Percentiles rank a stretch among this genome's conserved stretches.
Evolutionary conservation across 2,329 filamentous ascomycete species (phyloP).

Genomic region (Fusarium pseudonygamai): DNA sequence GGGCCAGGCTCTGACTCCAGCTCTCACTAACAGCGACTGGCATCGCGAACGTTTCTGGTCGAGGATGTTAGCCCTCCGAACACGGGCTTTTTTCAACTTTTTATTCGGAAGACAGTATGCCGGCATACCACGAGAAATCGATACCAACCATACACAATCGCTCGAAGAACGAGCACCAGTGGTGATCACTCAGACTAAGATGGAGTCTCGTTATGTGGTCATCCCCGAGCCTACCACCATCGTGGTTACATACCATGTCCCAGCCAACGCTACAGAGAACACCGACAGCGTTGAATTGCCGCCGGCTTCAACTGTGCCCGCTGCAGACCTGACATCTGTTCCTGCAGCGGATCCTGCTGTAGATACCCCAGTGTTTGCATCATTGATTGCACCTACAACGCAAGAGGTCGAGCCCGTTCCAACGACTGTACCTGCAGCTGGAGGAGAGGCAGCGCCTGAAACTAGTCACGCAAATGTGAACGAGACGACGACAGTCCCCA

Average conservation of each 20-base stretch:
- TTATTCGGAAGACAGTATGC: slow-evolving; percentile 64
- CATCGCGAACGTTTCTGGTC: slow-evolving; percentile 49
- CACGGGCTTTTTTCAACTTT: slow-evolving; percentile 60
- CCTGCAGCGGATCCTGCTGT: neutral
- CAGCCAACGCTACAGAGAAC: slow-evolving; percentile 19
- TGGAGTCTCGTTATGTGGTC: slow-evolving; percentile 26
- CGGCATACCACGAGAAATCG: slow-evolving; percentile 55
- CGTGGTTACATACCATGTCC: slow-evolving; percentile 31
- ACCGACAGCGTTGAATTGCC: slow-evolving; percentile 1
- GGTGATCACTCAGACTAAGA: slow-evolving; percentile 30
- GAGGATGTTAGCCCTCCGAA: slow-evolving; percentile 52
- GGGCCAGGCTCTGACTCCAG: slow-evolving; percentile 19
- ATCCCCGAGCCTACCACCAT: slow-evolving; percentile 30
- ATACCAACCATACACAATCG: slow-evolving; percentile 29
- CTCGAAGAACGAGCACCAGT: slow-evolving; percentile 24
- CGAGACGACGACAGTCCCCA: slow-evolving; percentile 14
- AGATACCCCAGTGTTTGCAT: slow-evolving; percentile 29
- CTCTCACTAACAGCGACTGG: slow-evolving; percentile 38
- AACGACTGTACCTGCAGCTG: slow-evolving; percentile 14
- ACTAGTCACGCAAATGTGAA: slow-evolving; percentile 5
- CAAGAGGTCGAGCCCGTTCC: slow-evolving; percentile 10
- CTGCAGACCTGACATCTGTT: slow-evolving; percentile 4
- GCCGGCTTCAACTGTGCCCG: slow-evolving; percentile 18
- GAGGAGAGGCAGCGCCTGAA: slow-evolving; percentile 14
- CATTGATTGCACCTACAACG: slow-evolving; percentile 21